Base-by-base conservation (phyloP, 768 basidiomycete genomes). In the Lentinula guzmanii region DNA sequence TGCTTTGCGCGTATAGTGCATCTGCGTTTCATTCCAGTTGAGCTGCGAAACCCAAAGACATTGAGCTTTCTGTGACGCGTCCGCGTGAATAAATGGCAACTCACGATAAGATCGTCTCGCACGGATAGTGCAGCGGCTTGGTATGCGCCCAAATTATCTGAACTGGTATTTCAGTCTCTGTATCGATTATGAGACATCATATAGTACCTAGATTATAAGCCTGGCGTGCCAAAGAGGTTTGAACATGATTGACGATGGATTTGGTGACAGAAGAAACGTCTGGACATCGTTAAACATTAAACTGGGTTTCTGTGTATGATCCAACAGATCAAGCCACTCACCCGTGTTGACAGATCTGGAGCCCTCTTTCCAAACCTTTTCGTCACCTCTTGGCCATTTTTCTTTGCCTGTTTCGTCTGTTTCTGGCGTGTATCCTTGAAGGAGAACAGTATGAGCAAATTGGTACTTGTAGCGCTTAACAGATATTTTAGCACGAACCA, bases 91-190 rank as follows among this genome's bases (percentile, higher is more conserved):
- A 21, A 24, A 15, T 5, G 42, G 28, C 54, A 28, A 70, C 82
- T 57, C 69, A 92, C 90, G 57, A 97, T 79, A 42, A 98, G 82
- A 69, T 92, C 87, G 73, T 98, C 95, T 61, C 95, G 82, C 54
- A 90, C 90, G 50, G 92, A 87, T 39, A 96, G 75, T 3, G 96
- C 94, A 15, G 91, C 83, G 3, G 95, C 95, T 72, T 96, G 93
- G 76, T 97, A 98, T 42, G 93, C 91, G 51, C 93, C 91, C 39
- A 93, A 75, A 71, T 90, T 76, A 71, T 91, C 89, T 83, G 61
- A n/a, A 28, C 10, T 6, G 8, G 24, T 4, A 15, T 24, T 16
- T 59, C 21, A 35, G 42, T 62, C 8, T 15, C 21, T 39, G 46
- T 35, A 51, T 39, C 13, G 15, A 61, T 45, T 4, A 28, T 21